phyloP scores from a whole-genome alignment of 805 yeast species.

The Pichia scutulata region DNA sequence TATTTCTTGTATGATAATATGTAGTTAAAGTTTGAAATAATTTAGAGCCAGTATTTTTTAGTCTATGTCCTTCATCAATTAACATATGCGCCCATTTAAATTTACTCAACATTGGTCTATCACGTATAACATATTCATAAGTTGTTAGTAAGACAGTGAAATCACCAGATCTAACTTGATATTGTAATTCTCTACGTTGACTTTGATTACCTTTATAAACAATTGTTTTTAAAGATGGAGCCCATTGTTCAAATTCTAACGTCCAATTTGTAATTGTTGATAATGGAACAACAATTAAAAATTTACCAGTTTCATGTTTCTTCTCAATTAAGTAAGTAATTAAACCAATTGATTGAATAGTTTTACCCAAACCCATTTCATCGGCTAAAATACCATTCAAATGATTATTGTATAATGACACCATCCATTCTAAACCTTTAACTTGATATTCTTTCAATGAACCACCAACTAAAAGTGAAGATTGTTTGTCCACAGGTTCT shows the following conservation, averaged over 20 bases:
- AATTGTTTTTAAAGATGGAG: constrained; percentile 65
- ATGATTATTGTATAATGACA: constrained; percentile 51
- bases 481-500: constrained; percentile 61
- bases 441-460: constrained; percentile 68
- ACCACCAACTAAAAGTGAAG: constrained; percentile 68
- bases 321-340: constrained; percentile 62
- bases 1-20: constrained; percentile 65
- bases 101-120: constrained; percentile 60
- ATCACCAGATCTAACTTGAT: constrained; percentile 56
- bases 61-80: constrained; percentile 86
- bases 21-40: constrained; percentile 62
- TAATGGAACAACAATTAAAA: constrained; percentile 73
- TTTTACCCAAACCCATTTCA: constrained; percentile 64
- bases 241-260: constrained; percentile 81
- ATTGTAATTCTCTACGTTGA: constrained; percentile 59
- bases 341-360: constrained; percentile 71
- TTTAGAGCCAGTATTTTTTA: constrained; percentile 74
- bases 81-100: constrained; percentile 81
- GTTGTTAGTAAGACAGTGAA: constrained; percentile 76
- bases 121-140: constrained; percentile 74
- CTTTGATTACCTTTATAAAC: constrained; percentile 74
- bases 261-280: constrained; percentile 86
- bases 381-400: constrained; percentile 59
- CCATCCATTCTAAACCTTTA: constrained; percentile 63
- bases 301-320: constrained; percentile 61